Percentiles rank a stretch among this genome's conserved stretches.
Conservation (phyloP, 1,284 basidiomycete genomes). For the Abortiporus biennis region DNA sequence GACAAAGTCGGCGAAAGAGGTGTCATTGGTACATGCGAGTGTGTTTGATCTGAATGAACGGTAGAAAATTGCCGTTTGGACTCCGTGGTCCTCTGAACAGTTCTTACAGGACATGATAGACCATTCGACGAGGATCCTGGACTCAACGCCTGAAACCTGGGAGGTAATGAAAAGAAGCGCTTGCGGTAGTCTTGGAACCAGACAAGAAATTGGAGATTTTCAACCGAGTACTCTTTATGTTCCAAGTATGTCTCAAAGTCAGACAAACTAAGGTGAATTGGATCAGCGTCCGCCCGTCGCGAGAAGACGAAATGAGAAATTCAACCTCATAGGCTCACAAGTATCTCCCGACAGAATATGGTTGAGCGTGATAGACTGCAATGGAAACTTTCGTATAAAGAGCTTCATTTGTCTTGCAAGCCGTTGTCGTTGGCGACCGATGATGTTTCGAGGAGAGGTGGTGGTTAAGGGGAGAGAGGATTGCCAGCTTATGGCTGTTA, state of each 20-base stretch:
- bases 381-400: conserved; percentile 3
- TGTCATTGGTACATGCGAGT: background rate
- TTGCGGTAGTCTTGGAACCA: conserved; percentile 37
- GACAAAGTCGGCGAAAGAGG: conserved; percentile 1
- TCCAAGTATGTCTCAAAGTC: conserved; percentile 34
- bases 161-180: conserved; percentile 27
- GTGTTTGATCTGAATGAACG: background rate
- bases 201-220: conserved; percentile 36
- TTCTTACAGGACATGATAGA: conserved; percentile 16
- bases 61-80: background rate
- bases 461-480: too few species aligned
- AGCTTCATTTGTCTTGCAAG: too few species aligned
- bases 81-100: conserved; percentile 12
- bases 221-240: conserved; percentile 30
- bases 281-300: background rate
- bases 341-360: conserved; percentile 34
- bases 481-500: too few species aligned
- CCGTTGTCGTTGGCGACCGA: too few species aligned
- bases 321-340: conserved; percentile 32
- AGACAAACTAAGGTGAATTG: conserved; percentile 15
- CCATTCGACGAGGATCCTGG: conserved; percentile 11
- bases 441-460: too few species aligned
- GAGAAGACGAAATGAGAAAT: background rate
- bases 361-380: conserved; percentile 19
- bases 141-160: conserved; percentile 15